Evolutionary conservation across 2,329 filamentous ascomycete species (phyloP), one percentile per base, ranked within the genome.

Genomic region (Lecanosticta acicola): DNA sequence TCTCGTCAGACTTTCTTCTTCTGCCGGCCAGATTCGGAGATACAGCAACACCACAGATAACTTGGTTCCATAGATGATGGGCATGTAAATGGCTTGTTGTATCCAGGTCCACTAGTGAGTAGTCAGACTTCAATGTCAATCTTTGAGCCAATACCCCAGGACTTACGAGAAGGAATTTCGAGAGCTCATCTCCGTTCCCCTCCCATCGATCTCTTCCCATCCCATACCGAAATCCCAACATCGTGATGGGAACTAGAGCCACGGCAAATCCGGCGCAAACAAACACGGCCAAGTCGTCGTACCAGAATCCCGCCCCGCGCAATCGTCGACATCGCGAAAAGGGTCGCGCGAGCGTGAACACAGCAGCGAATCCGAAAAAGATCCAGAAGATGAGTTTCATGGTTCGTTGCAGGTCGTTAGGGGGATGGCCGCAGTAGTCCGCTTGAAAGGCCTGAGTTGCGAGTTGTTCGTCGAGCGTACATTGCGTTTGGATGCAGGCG

Each of bases 11-110:
- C 13, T 17, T 35, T 7, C 13, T 5, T 24, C 16, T 7, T 19
- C n/a, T 16, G 37, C 42, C 4, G 21, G 14, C 42, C 42, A 45
- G 21, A 45, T 33, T 11, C 42, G 42, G 4, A 45, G 5, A 16
- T 45, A 45, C 3, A 45, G 35, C 10, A 45, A 20, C 3, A 45
- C 42, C 29, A 45, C 18, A 10, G 42, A n/a, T 11, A 45, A 4
- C 36, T 45, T 45, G 3, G 42, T 39, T 9, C 34, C 35, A 20
- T 19, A 39, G 3, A 39, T 32, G 7, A 39, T 26, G 3, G 36
- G 42, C 2, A 29, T 24, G 16, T 45, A 39, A 24, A 45, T 4
- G 7, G n/a, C 7, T 35, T 35, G 13, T n/a, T 7, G 7, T 7
- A 35, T 35, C 13, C 16, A 35, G 16, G 16, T n/a, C 33, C 33